A percentile compares a stretch with the other conserved stretches of the same genome.
phyloP scores from a whole-genome alignment of 257 asterid species.

The Solanum gracilifrons region DNA sequence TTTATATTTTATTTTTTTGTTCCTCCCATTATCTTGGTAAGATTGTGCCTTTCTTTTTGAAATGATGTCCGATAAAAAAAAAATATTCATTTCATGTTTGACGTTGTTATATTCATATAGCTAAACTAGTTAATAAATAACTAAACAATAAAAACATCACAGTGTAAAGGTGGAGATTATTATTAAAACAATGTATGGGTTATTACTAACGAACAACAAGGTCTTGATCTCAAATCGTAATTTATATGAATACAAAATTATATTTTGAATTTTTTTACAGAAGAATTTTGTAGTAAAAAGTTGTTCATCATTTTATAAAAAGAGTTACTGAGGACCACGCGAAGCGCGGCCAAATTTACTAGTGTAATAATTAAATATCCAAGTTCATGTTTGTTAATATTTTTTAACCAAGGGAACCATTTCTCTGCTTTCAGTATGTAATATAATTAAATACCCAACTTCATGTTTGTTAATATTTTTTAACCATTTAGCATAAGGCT shows the following conservation, averaged over 20 bases:
- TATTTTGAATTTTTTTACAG: too few species aligned
- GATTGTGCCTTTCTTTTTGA: neutral
- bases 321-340: neutral
- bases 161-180: neutral
- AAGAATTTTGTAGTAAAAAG: neutral
- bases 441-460: neutral
- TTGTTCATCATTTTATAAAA: neutral
- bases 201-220: neutral
- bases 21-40: neutral
- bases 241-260: neutral
- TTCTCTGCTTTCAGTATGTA: neutral
- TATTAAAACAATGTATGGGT: neutral
- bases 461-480: neutral
- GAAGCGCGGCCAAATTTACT: too few species aligned
- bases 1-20: too few species aligned
- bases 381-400: neutral
- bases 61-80: too few species aligned
- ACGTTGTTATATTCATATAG: neutral
- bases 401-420: neutral
- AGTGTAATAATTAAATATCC: neutral
- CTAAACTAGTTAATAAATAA: too few species aligned
- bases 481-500: neutral
- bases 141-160: neutral
- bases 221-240: neutral
- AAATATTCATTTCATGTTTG: too few species aligned